These are phyloP conservation scores for Cutaneotrichosporon dermatis DNA, from an alignment of 1,284 basidiomycete genomes.

Conservation along the genomic window DNA sequence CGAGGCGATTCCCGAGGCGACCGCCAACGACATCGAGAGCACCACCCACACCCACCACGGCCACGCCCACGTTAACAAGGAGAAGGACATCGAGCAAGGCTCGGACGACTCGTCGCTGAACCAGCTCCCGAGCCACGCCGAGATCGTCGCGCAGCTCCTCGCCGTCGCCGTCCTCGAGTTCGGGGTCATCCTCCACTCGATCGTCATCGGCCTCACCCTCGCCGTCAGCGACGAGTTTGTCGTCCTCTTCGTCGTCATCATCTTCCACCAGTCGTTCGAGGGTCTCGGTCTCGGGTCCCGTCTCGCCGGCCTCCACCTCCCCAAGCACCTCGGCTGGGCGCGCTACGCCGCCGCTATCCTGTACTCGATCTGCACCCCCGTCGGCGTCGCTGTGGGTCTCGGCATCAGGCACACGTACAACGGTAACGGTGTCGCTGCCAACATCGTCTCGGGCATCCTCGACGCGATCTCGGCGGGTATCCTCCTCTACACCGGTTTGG, in stretches of 20 bases:
- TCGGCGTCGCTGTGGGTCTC: constrained; percentile 68
- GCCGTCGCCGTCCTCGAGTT: constrained; percentile 59
- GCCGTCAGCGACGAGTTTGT: constrained; percentile 78
- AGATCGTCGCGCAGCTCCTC: constrained; percentile 66
- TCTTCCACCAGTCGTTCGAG: constrained; percentile 89
- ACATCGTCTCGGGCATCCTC: constrained; percentile 75
- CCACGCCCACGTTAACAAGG: neutral
- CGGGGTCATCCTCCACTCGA: constrained; percentile 79
- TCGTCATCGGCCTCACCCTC: constrained; percentile 89
- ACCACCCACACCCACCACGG: constrained; percentile 5
- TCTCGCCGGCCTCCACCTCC: constrained; percentile 63
- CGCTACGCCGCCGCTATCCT: constrained; percentile 62
- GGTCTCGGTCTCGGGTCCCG: constrained; percentile 85
- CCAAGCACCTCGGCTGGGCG: constrained; percentile 58
- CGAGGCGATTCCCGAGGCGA: constrained; percentile 9
- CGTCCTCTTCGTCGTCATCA: constrained; percentile 79
- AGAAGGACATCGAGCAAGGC: neutral
- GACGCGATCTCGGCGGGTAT: constrained; percentile 85
- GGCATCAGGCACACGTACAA: constrained; percentile 79
- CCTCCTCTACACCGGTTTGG: constrained; percentile 79
- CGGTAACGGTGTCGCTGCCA: constrained; percentile 66
- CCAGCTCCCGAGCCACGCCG: constrained; percentile 24
- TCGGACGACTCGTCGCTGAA: constrained; percentile 17
- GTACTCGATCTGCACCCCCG: constrained; percentile 69
- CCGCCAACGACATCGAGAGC: constrained; percentile 9